Conservation (phyloP, 129 eudicot species). For the Logfia minima region DNA sequence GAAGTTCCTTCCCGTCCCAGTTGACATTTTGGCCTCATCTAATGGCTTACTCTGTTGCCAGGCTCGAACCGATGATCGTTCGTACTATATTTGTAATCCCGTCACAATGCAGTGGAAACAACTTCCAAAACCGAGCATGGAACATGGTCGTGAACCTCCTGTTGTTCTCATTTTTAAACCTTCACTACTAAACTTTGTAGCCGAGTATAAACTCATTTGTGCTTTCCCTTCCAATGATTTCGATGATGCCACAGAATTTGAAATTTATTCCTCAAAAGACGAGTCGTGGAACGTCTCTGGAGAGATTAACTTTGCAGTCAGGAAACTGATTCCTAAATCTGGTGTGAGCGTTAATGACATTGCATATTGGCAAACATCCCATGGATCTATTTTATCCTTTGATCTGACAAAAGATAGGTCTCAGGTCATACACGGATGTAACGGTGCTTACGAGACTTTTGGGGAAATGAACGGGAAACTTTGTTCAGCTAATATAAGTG, state of each 20-base stretch:
- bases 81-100: conserved; percentile 67
- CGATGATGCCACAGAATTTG: conserved; percentile 62
- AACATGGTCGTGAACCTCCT: conserved; percentile 58
- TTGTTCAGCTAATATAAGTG: conserved; percentile 31
- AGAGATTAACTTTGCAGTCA: conserved; percentile 49
- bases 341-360: conserved; percentile 49
- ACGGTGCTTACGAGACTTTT: conserved; percentile 20
- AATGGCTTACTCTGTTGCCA: conserved; percentile 70
- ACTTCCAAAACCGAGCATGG: conserved; percentile 52
- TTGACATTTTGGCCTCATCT: conserved; percentile 47
- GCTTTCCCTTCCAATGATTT: conserved; percentile 60
- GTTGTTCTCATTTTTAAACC: conserved; percentile 61
- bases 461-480: conserved; percentile 54
- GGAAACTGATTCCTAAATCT: conserved; percentile 27
- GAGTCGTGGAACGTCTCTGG: conserved; percentile 52
- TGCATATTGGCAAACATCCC: conserved; percentile 37
- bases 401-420: conserved; percentile 55
- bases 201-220: conserved; percentile 53
- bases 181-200: conserved; percentile 54
- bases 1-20: conserved; percentile 54
- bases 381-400: conserved; percentile 37
- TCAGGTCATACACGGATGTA: conserved; percentile 23
- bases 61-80: conserved; percentile 30
- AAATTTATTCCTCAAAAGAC: conserved; percentile 52
- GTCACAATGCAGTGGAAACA: conserved; percentile 49